phyloP scores from a whole-genome alignment of 1,139 yeast species.

The Magnusiomyces clavatus region DNA sequence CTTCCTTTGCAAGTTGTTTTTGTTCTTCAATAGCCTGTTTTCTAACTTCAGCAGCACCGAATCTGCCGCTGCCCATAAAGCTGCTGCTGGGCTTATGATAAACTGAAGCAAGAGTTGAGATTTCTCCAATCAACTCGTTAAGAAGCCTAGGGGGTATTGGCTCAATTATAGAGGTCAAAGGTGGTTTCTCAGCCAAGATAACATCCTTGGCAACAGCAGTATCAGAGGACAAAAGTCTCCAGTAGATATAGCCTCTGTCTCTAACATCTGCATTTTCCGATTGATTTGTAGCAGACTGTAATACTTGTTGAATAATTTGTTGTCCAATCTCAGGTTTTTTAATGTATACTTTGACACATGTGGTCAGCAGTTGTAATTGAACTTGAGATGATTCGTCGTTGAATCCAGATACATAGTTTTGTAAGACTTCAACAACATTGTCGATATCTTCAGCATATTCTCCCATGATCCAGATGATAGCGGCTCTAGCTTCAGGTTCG shows the following conservation, averaged over 20 bases:
- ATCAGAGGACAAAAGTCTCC: conserved; percentile 79
- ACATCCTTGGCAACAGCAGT: conserved; percentile 42
- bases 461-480: conserved; percentile 87
- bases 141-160: conserved; percentile 61
- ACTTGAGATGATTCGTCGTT: conserved; percentile 65
- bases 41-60: conserved; percentile 39
- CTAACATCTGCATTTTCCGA: conserved; percentile 89
- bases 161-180: conserved; percentile 64
- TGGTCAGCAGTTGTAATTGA: conserved; percentile 68
- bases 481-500: conserved; percentile 56
- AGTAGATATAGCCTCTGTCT: conserved; percentile 88
- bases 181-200: conserved; percentile 57
- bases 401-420: conserved; percentile 52
- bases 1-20: conserved; percentile 68
- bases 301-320: conserved; percentile 55
- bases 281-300: conserved; percentile 71
- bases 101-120: conserved; percentile 82
- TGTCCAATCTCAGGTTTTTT: conserved; percentile 40
- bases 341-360: conserved; percentile 69
- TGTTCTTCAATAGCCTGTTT: conserved; percentile 65
- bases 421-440: conserved; percentile 38
- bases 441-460: conserved; percentile 77
- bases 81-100: conserved; percentile 77
- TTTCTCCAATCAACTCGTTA: conserved; percentile 60
- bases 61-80: conserved; percentile 46